These are phyloP conservation scores for Umbelopsis vinacea DNA, from an alignment of 192 early-diverging fungal species.

Conservation along the genomic window DNA sequence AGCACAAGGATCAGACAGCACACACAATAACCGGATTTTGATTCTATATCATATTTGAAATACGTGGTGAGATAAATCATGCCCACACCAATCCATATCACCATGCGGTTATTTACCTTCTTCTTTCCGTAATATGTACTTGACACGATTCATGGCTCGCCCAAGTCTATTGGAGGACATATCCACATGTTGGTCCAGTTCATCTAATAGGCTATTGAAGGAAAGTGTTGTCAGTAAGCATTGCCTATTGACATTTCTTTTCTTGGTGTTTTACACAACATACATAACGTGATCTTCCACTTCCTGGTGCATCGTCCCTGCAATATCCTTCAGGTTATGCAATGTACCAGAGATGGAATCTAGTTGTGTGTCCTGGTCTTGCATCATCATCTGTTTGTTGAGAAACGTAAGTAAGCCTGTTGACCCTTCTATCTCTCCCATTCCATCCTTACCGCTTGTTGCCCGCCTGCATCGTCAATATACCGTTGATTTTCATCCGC, in stretches of 20 bases:
- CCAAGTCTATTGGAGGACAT: constrained; percentile 45
- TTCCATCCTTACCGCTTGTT: constrained; percentile 38
- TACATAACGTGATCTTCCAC: constrained; percentile 61
- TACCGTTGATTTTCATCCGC: constrained; percentile 37
- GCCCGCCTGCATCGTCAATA: constrained; percentile 37
- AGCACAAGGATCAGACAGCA: constrained; percentile 57
- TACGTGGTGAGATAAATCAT: neutral
- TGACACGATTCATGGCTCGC: constrained; percentile 55
- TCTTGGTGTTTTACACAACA: neutral
- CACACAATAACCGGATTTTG: constrained; percentile 57
- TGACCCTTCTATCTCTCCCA: neutral
- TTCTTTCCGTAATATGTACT: constrained; percentile 56
- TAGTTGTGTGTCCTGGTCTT: constrained; percentile 63
- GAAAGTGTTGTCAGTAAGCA: neutral
- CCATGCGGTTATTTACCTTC: constrained; percentile 47
- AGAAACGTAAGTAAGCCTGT: neutral
- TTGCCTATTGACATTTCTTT: neutral
- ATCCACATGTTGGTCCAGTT: constrained; percentile 60
- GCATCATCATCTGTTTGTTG: constrained; percentile 51
- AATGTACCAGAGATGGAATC: constrained; percentile 60
- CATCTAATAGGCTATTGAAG: constrained; percentile 48
- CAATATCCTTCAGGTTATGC: constrained; percentile 62
- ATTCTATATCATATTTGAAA: constrained; percentile 42
- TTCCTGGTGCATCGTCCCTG: constrained; percentile 57
- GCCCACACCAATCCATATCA: neutral